Evolutionary conservation across 2,329 filamentous ascomycete genomes (phyloP).

Genomic region (Helotiales sp.): DNA sequence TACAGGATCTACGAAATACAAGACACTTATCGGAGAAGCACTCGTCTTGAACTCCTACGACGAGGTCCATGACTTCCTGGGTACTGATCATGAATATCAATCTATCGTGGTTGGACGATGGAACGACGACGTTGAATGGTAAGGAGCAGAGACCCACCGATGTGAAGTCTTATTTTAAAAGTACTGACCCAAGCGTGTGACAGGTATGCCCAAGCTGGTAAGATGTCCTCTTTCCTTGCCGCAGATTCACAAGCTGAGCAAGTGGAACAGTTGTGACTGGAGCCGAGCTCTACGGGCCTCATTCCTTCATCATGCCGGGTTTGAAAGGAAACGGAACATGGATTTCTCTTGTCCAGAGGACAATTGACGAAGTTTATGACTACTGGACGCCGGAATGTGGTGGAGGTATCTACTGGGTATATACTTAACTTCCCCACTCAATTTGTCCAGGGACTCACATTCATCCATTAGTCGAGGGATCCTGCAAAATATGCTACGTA

Average conservation of each 20-base stretch:
- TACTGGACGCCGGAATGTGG: slow-evolving; percentile 9
- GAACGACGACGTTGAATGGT: slow-evolving; percentile 21
- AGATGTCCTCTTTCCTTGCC: neutral
- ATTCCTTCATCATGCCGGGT: slow-evolving; percentile 10
- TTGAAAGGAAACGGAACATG: slow-evolving; percentile 13
- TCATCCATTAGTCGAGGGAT: slow-evolving; percentile 1
- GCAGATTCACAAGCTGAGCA: neutral
- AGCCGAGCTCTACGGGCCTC: slow-evolving; percentile 13
- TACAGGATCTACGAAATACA: neutral
- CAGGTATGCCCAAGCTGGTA: slow-evolving; percentile 15
- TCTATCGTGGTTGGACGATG: slow-evolving; percentile 14
- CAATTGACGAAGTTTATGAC: slow-evolving; percentile 16
- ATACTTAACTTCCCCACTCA: neutral
- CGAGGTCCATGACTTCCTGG: slow-evolving; percentile 14
- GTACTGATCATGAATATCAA: slow-evolving; percentile 12
- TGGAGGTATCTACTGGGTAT: slow-evolving; percentile 16
- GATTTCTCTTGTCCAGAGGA: slow-evolving; percentile 15
- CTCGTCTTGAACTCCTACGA: slow-evolving; percentile 17
- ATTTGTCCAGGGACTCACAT: neutral
- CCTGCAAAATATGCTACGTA: slow-evolving; percentile 6
- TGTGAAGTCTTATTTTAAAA: too few relatives aligned
- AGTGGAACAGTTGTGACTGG: neutral
- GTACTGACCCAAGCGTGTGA: neutral
- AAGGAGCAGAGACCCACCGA: neutral
- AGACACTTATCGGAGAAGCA: neutral